These are phyloP conservation scores for Albugo laibachii DNA, from an alignment of 352 stramenopile species.

Conservation along the genomic window DNA sequence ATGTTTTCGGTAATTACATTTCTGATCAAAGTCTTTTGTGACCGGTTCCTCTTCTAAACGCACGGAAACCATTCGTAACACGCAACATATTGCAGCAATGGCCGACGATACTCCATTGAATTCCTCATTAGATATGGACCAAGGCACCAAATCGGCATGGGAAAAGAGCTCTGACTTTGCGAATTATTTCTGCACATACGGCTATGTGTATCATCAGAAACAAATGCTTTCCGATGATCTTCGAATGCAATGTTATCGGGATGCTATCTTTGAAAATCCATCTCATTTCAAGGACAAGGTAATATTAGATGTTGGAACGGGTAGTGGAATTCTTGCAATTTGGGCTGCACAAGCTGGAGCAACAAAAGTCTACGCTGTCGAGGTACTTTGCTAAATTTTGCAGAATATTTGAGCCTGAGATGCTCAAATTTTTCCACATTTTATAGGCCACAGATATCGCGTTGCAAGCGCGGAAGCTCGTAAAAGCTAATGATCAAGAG, in stretches of 20 bases:
- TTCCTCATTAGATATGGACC: slow-evolving; percentile 22
- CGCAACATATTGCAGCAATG: too few relatives aligned
- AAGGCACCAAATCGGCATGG: slow-evolving; percentile 67
- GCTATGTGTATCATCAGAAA: slow-evolving; percentile 86
- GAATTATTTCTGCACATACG: slow-evolving; percentile 84
- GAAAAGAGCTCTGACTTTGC: slow-evolving; percentile 73
- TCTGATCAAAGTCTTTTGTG: neutral
- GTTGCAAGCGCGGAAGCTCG: slow-evolving; percentile 87
- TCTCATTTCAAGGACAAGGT: slow-evolving; percentile 98
- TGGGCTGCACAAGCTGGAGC: slow-evolving; percentile 97
- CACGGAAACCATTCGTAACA: neutral
- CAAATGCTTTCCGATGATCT: slow-evolving; percentile 99
- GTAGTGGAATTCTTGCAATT: slow-evolving; percentile 95
- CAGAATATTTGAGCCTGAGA: neutral
- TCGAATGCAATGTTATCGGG: slow-evolving; percentile 97
- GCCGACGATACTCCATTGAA: too few relatives aligned
- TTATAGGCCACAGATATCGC: slow-evolving; percentile 94
- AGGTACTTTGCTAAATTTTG: slow-evolving; percentile 15
- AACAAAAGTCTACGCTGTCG: slow-evolving; percentile 94
- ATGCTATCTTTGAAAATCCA: slow-evolving; percentile 95
- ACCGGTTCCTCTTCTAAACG: neutral
- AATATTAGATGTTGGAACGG: slow-evolving; percentile 98
- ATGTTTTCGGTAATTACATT: neutral
- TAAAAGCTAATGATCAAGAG: slow-evolving; percentile 91
- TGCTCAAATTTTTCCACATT: neutral